Percentiles rank a stretch among this genome's conserved stretches.
Evolutionary conservation across 768 basidiomycete species (phyloP).

Genomic region (Mycena albidolilacea): DNA sequence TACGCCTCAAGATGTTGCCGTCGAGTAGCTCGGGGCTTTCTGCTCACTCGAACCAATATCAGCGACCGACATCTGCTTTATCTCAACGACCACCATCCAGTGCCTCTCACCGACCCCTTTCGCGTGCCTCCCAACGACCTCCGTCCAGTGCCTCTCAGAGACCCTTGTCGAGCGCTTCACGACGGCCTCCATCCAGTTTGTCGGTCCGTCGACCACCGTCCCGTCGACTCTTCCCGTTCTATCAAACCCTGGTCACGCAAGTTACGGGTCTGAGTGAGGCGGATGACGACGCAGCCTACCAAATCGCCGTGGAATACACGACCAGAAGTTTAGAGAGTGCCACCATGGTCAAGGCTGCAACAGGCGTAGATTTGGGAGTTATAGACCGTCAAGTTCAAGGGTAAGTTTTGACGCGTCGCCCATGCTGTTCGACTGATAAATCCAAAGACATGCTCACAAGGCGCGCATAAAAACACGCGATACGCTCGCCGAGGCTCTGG

Average conservation of each 20-base stretch:
- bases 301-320: constrained; percentile 67
- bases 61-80: constrained; percentile 38
- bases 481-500: constrained; percentile 70
- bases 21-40: constrained; percentile 40
- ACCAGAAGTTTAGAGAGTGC: constrained; percentile 72
- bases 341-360: constrained; percentile 67
- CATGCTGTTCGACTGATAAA: constrained; percentile 26
- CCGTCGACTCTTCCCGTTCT: constrained; percentile 54
- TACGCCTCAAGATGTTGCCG: constrained; percentile 28
- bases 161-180: constrained; percentile 63
- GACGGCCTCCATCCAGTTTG: constrained; percentile 61
- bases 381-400: constrained; percentile 73
- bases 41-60: constrained; percentile 20
- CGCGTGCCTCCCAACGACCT: constrained; percentile 64
- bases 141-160: constrained; percentile 55
- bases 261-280: constrained; percentile 67
- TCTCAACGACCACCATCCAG: constrained; percentile 49
- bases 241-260: constrained; percentile 68
- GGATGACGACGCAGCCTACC: constrained; percentile 58
- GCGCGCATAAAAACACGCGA: constrained; percentile 79
- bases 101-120: constrained; percentile 55
- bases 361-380: constrained; percentile 67
- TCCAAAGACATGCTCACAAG: constrained; percentile 71
- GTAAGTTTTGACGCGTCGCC: constrained; percentile 54
- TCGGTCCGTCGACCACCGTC: constrained; percentile 46